Percentiles rank a stretch among this genome's conserved stretches.
phyloP scores from a whole-genome alignment of 2,329 filamentous ascomycete species.

The Nannizziopsis barbatae region DNA sequence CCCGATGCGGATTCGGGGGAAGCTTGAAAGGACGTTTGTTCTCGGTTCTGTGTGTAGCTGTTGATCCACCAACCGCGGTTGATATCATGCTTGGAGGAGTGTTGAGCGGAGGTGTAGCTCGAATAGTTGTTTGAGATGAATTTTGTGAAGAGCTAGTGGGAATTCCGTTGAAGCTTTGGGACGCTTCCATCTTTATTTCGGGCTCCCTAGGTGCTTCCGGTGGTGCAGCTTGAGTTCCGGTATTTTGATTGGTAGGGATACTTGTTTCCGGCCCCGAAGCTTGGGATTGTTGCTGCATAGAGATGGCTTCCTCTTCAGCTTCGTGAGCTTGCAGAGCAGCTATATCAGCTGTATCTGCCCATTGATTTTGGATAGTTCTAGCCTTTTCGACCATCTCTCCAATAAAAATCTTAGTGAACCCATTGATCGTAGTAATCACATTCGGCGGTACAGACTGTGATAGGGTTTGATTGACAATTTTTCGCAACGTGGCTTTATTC shows the following conservation, averaged over 20 bases:
- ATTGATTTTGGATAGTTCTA: slow-evolving; percentile 48
- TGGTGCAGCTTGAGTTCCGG: neutral
- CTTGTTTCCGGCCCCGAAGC: neutral
- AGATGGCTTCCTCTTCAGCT: slow-evolving; percentile 36
- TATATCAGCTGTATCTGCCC: slow-evolving; percentile 41
- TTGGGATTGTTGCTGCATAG: neutral
- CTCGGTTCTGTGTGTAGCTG: neutral
- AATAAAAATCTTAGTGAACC: slow-evolving; percentile 56
- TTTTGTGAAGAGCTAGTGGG: neutral
- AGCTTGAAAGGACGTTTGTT: slow-evolving; percentile 21
- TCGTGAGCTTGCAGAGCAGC: slow-evolving; percentile 45
- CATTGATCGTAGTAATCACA: slow-evolving; percentile 53
- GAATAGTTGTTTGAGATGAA: neutral
- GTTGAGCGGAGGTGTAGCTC: neutral
- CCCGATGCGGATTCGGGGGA: slow-evolving; percentile 37
- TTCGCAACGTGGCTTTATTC: slow-evolving; percentile 40
- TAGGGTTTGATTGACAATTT: slow-evolving; percentile 56
- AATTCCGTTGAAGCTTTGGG: slow-evolving; percentile 3
- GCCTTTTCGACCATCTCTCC: slow-evolving; percentile 56
- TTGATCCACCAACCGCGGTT: neutral
- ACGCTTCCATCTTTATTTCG: slow-evolving; percentile 1
- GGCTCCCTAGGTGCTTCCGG: slow-evolving; percentile 1
- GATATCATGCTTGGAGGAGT: neutral
- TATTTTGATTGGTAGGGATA: neutral
- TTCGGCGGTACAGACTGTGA: slow-evolving; percentile 55